phyloP scores from a whole-genome alignment of 2,329 filamentous ascomycete species.

The Triangularia verruculosa region DNA sequence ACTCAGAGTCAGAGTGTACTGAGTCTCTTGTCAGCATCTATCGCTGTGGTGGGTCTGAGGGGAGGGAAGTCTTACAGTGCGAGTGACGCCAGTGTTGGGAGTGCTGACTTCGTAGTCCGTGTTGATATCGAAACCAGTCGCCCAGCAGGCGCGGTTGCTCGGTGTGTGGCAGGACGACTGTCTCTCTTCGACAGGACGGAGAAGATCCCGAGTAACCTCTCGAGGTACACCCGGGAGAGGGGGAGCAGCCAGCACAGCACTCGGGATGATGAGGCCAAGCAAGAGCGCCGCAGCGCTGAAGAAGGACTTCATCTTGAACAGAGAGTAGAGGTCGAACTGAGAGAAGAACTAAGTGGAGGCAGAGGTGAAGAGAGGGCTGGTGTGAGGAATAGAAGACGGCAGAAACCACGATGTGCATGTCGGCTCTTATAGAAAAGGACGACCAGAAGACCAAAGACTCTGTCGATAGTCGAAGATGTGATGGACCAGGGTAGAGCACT shows the following conservation, averaged over 20 bases:
- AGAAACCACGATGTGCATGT: neutral
- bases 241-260: constrained; percentile 16
- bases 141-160: constrained; percentile 32
- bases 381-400: constrained; percentile 4
- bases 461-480: neutral
- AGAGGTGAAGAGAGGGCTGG: constrained; percentile 1
- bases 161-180: constrained; percentile 28
- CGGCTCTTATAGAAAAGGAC: constrained; percentile 9
- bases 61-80: constrained; percentile 14
- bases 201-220: constrained; percentile 7
- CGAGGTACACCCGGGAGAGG: constrained; percentile 13
- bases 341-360: neutral
- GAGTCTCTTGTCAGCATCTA: neutral
- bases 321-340: neutral
- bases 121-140: constrained; percentile 30
- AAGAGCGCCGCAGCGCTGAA: constrained; percentile 20
- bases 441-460: neutral
- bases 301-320: constrained; percentile 24
- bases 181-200: constrained; percentile 3
- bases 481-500: neutral
- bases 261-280: constrained; percentile 21
- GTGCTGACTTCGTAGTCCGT: constrained; percentile 31
- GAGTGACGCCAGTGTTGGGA: constrained; percentile 27
- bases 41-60: neutral
- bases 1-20: constrained; percentile 31